These are phyloP conservation scores for Lachnellula arida DNA, from an alignment of 2,329 filamentous ascomycete genomes.

Conservation along the genomic window DNA sequence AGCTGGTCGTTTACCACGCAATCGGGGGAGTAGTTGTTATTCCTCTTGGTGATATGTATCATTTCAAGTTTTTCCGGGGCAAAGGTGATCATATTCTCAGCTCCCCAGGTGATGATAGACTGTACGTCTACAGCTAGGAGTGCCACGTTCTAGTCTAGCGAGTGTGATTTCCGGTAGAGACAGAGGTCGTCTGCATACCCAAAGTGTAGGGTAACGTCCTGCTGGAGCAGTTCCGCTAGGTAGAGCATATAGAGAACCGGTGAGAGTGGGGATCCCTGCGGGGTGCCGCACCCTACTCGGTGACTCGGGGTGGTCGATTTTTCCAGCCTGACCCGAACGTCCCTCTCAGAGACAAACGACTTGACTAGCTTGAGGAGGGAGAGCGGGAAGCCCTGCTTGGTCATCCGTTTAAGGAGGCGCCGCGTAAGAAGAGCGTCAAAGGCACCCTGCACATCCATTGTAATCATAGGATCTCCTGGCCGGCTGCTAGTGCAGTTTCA, in stretches of 20 bases:
- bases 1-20: not conserved
- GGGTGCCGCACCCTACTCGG: not conserved
- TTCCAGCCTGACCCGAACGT: not conserved
- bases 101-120: not conserved
- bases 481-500: not conserved
- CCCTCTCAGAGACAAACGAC: not conserved
- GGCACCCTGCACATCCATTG: not conserved
- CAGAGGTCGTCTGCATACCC: not conserved
- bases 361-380: not conserved
- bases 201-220: not conserved
- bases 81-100: not conserved
- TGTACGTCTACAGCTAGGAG: not conserved
- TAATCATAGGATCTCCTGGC: not conserved
- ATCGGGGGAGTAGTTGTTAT: not conserved
- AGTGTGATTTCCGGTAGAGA: not conserved
- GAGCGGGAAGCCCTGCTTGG: not conserved
- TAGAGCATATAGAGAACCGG: not conserved
- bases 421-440: not conserved
- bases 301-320: not conserved
- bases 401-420: not conserved
- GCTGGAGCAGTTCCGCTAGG: not conserved
- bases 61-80: too few species aligned
- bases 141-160: not conserved
- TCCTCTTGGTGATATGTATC: not conserved
- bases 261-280: not conserved